phyloP scores from a whole-genome alignment of 2,329 filamentous ascomycete species.

The Myrmaecium sp. region DNA sequence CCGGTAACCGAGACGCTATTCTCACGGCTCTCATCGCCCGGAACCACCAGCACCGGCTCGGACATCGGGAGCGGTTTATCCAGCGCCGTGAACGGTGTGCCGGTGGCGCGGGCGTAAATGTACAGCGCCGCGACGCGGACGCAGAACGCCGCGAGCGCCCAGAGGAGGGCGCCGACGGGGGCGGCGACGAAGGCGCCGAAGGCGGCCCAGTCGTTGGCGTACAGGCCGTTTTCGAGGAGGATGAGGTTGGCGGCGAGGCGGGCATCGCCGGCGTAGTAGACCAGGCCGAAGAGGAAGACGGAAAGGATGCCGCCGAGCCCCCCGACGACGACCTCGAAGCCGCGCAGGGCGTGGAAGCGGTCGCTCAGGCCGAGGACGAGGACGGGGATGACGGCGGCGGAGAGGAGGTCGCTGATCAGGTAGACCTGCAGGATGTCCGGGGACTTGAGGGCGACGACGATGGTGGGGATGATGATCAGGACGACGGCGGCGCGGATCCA shows the following conservation, averaged over 20 bases:
- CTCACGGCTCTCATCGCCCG: too few species aligned
- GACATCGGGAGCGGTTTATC: slow-evolving; percentile 31
- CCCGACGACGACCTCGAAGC: slow-evolving; percentile 64
- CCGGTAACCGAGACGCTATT: too few species aligned
- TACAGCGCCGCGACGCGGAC: slow-evolving; percentile 45
- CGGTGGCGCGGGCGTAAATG: slow-evolving; percentile 37
- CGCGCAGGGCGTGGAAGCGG: slow-evolving; percentile 53
- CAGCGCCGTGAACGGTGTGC: slow-evolving; percentile 48
- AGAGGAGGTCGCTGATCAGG: slow-evolving; percentile 65
- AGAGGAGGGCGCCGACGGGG: slow-evolving; percentile 57
- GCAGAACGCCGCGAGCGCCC: slow-evolving; percentile 46
- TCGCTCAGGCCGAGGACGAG: slow-evolving; percentile 56
- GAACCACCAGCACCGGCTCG: neutral
- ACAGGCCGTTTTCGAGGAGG: slow-evolving; percentile 56
- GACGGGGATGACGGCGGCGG: slow-evolving; percentile 58
- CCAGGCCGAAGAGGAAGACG: slow-evolving; percentile 64
- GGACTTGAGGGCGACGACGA: slow-evolving; percentile 57
- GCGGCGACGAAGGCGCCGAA: slow-evolving; percentile 71
- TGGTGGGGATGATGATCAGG: slow-evolving; percentile 54
- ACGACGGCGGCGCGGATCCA: slow-evolving; percentile 54
- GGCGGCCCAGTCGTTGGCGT: slow-evolving; percentile 61
- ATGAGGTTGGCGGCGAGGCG: slow-evolving; percentile 48
- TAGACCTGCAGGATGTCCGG: slow-evolving; percentile 67
- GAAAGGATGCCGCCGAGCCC: slow-evolving; percentile 62
- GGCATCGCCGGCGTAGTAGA: slow-evolving; percentile 59